Base-by-base conservation (phyloP, 192 early-diverging fungal species). In the Coemansia umbellata region DNA sequence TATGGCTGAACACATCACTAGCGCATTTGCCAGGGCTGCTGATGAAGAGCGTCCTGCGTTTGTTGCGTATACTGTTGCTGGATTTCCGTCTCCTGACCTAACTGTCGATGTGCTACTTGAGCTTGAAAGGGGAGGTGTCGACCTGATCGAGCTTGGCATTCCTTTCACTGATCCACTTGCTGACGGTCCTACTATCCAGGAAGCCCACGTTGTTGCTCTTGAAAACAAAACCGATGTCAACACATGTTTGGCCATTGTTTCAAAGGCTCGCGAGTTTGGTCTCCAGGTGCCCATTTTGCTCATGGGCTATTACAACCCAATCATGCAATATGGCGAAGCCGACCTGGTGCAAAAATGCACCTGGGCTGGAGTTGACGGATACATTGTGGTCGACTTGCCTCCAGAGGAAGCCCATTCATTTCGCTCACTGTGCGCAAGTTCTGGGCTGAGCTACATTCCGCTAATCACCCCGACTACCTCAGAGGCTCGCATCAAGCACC, bases 221-320 rank as follows among this genome's bases (percentile, higher is more conserved):
- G 48, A 81, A 45, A 80, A 99, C 53, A 78, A 80, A 28, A 80
- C 87, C 22, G 89, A 93, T 72, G 84, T 98, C 40, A 59, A 83
- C 11, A 71, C 78, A 60, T 95, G 95, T 77, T 71, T 97, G 33
- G 78, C 82, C 28, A 82, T 86, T 51, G 94, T 97, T 28, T 63
- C 74, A 18, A 66, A 87, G 62, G 95, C 97, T 1, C 86, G 95
- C 42, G 54, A 73, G 27, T 78, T 79, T 30, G 97, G 97, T 8
- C 83, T 99, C 22, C 84, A 79, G 49, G 84, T 89, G 15, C 97
- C 97, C 4, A 80, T 99, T 36, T 80, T 99, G 18, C 91, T 99
- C 58, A 98, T 99, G 95, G 97, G 94, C 22, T 99, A 99, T 84
- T 96, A 91, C 81, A 99, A 99, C 78, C 94, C 97, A 32, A 85